phyloP scores from a whole-genome alignment of 2,329 filamentous ascomycete genomes.

The Chrysoporthe cubensis region DNA sequence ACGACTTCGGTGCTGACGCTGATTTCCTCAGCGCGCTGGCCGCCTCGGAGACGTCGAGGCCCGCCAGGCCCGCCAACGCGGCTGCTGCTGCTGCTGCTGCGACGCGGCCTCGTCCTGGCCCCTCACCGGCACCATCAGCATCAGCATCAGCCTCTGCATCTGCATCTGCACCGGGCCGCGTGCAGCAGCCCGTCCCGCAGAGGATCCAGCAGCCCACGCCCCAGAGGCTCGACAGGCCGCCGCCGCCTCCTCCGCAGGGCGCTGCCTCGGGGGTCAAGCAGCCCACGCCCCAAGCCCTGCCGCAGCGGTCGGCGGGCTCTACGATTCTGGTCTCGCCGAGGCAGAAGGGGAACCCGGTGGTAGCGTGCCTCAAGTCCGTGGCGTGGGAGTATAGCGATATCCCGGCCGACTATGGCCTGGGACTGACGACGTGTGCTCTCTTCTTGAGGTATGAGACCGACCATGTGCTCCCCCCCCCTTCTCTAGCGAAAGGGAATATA shows the following conservation, averaged over 20 bases:
- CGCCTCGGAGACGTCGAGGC: slow-evolving; percentile 45
- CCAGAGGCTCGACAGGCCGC: slow-evolving; percentile 58
- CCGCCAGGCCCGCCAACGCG: slow-evolving; percentile 40
- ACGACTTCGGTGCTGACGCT: slow-evolving; percentile 62
- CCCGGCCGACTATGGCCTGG: slow-evolving; percentile 90
- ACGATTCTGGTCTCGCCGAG: slow-evolving; percentile 88
- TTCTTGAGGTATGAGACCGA: slow-evolving; percentile 66
- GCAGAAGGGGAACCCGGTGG: slow-evolving; percentile 92
- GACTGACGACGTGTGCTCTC: slow-evolving; percentile 83
- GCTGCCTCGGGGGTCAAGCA: slow-evolving; percentile 76
- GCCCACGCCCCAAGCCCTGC: slow-evolving; percentile 84
- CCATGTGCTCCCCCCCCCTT: too few species aligned
- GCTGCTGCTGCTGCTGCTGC: slow-evolving; percentile 45
- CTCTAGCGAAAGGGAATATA: neutral
- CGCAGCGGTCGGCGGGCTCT: slow-evolving; percentile 66
- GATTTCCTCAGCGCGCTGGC: slow-evolving; percentile 61
- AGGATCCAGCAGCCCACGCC: slow-evolving; percentile 54
- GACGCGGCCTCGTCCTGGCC: slow-evolving; percentile 32
- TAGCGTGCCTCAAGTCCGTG: slow-evolving; percentile 79
- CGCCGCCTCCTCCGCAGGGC: slow-evolving; percentile 50
- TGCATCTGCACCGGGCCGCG: slow-evolving; percentile 32
- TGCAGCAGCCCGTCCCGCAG: slow-evolving; percentile 48
- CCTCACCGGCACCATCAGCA: slow-evolving; percentile 31
- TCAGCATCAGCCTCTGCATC: slow-evolving; percentile 9
- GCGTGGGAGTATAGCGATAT: slow-evolving; percentile 98